Evolutionary conservation across 768 basidiomycete species (phyloP).

Genomic region (Rhodotorula graminis): DNA sequence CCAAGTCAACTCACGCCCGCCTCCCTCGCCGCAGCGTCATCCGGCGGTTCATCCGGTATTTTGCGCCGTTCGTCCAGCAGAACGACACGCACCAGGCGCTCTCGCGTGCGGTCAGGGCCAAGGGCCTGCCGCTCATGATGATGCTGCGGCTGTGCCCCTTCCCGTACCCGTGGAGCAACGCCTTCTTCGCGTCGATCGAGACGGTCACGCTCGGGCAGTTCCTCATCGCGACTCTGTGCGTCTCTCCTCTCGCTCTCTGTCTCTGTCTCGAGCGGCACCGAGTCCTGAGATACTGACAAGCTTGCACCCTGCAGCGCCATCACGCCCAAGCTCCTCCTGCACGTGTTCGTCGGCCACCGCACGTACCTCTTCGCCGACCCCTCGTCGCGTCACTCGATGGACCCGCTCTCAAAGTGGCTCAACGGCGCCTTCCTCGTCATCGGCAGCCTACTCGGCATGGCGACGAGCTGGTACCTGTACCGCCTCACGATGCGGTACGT

Average conservation of each 20-base stretch:
- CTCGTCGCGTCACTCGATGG: conserved; percentile 67
- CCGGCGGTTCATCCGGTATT: conserved; percentile 2
- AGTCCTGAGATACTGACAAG: too few relatives aligned
- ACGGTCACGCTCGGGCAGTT: conserved; percentile 73
- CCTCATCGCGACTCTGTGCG: conserved; percentile 59
- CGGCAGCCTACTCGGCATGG: conserved; percentile 58
- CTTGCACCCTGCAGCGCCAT: conserved; percentile 11
- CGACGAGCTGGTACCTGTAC: conserved; percentile 60
- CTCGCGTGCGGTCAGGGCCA: conserved; percentile 49
- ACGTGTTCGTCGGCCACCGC: conserved; percentile 72
- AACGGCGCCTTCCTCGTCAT: conserved; percentile 60
- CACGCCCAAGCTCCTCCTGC: conserved; percentile 66
- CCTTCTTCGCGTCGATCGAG: conserved; percentile 63
- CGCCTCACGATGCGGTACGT: conserved; percentile 34
- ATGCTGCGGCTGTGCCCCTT: conserved; percentile 72
- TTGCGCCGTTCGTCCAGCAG: conserved; percentile 20
- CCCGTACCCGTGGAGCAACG: conserved; percentile 82
- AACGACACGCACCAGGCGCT: conserved; percentile 31
- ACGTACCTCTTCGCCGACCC: conserved; percentile 66
- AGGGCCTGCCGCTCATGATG: conserved; percentile 74
- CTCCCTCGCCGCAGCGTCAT: conserved; percentile 7
- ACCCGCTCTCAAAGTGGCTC: conserved; percentile 63
- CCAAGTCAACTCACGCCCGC: too few relatives aligned
- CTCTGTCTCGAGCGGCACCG: neutral
- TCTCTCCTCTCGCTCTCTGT: neutral